Conservation (phyloP, 2,329 filamentous ascomycete genomes). For the Saccharata proteae region DNA sequence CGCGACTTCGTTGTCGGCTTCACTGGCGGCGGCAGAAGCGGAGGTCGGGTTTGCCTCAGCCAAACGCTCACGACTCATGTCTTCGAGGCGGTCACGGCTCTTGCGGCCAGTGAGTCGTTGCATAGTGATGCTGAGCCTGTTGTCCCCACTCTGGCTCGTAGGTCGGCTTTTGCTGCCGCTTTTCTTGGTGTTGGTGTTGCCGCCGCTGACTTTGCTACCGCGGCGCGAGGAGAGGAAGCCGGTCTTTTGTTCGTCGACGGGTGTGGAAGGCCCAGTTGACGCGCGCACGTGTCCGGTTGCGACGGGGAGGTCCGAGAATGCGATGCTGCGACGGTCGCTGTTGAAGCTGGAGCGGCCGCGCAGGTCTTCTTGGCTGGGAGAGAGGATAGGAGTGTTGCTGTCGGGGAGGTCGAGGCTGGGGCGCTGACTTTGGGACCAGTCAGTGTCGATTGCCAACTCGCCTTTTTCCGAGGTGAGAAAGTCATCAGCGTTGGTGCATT, state of each 20-base stretch:
- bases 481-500: slow-evolving; percentile 4
- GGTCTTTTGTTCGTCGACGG: slow-evolving; percentile 28
- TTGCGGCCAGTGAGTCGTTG: slow-evolving; percentile 26
- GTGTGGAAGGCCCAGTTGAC: slow-evolving; percentile 28
- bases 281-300: slow-evolving; percentile 19
- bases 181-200: slow-evolving; percentile 18
- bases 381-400: slow-evolving; percentile 1
- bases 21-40: no score
- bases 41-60: no score
- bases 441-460: slow-evolving; percentile 6
- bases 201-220: slow-evolving; percentile 18
- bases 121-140: slow-evolving; percentile 30
- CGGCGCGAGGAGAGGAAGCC: slow-evolving; percentile 22
- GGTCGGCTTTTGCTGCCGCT: slow-evolving; percentile 28
- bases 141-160: slow-evolving; percentile 27
- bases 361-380: slow-evolving; percentile 4
- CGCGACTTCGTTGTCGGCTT: no score
- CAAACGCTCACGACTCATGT: no score
- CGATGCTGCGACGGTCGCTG: slow-evolving; percentile 28
- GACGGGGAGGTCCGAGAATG: slow-evolving; percentile 26
- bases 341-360: slow-evolving; percentile 23
- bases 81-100: slow-evolving; percentile 29
- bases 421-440: slow-evolving; percentile 6
- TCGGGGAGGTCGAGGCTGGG: slow-evolving; percentile 12
- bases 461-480: slow-evolving; percentile 5